Evolutionary conservation across 768 basidiomycete genomes (phyloP), one percentile per base, ranked within the genome.

Genomic region (Dentipellis fragilis): DNA sequence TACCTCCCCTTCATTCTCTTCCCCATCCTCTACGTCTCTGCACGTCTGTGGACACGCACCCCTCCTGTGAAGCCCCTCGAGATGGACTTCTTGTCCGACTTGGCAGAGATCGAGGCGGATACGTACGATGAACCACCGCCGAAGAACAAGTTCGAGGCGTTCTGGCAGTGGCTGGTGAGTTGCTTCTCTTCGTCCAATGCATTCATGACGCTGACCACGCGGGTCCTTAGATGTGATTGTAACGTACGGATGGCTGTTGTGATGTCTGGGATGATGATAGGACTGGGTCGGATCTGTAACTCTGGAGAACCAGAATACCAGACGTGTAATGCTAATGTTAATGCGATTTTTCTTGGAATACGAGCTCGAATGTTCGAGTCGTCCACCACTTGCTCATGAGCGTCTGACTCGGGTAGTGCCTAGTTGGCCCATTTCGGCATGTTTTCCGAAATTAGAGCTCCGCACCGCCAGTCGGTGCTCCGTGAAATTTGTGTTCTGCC

Each of bases 11-110:
- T 70, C 51, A 61, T 67, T 14, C 54, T 84, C 38, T 90, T 92
- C 80, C 89, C 89, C 19, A 52, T 92, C 51, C 65, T 94, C 35
- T 94, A 88, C 68, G 12, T 75, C 37, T 75, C 71, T 14, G 79
- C 83, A 56, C 80, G 80, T 62, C 59, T 85, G 40, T 76, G 73
- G 66, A 80, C 74, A 55, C 77, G 74, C 64, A 71, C 71, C 42
- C 72, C 72, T 16, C 62, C 75, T 22, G 70, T 83, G 39, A 65
- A 71, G 35, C 59, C 83, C 0, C 65, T 76, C 22, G 83, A 93
- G 40, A 93, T 96, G 88, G 93, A 95, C 71, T 93, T 94, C 65
- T 69, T 83, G 37, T 75, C 77, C 10, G 80, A 84, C 56, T 74
- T 69, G 3, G 66, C 61, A 49, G 66, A 68, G 56, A 61, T 69